Evolutionary conservation across 2,329 filamentous ascomycete genomes (phyloP), one percentile per base, ranked within the genome.

Genomic region (Arachnopeziza araneosa): DNA sequence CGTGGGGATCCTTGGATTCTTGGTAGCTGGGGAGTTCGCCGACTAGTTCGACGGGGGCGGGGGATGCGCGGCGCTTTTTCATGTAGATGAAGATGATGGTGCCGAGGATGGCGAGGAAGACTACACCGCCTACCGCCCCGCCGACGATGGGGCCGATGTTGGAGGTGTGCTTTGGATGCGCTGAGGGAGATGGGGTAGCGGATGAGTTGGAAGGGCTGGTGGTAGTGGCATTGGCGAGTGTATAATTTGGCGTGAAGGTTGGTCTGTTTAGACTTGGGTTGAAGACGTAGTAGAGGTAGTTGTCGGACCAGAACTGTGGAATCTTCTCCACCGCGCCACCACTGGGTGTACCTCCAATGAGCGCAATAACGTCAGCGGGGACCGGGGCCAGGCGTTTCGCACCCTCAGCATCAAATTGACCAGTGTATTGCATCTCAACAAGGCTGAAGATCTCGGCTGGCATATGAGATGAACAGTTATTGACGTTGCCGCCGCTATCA

Each of bases 311-410:
- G 1, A 56, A 32, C 3, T 58, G 36, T 21, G 68, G 66, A 1
- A 36, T 58, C 3, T 50, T 61, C 19, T 62, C 63, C 63, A 59
- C 49, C 1, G 78, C 64, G 74, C 75, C 68, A 67, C 77, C 60
- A 70, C 71, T 56, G 68, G 69, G 50, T 72, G 75, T 58, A 68
- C 77, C 55, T 73, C 75, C 69, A 76, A 78, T 66, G 76, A 75
- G 62, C 75, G 76, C 63, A 78, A 78, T 70, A 74, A 75, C 63
- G 76, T 77, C 69, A 78, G 81, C 71, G 76, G 75, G 67, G 70
- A 79, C 70, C 76, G 78, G 70, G 73, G 76, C 50, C 67, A 71
- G 2, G 6, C 65, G 55, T 14, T 50, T 58, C 1, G 67, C 63
- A 17, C 64, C 67, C 2, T 50, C 61, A 66, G 66, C 53, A 61